A percentile compares a stretch with the other conserved stretches of the same genome.
These are phyloP conservation scores for Neoarthrinium moseri DNA, from an alignment of 2,329 filamentous ascomycete species.

Conservation along the genomic window DNA sequence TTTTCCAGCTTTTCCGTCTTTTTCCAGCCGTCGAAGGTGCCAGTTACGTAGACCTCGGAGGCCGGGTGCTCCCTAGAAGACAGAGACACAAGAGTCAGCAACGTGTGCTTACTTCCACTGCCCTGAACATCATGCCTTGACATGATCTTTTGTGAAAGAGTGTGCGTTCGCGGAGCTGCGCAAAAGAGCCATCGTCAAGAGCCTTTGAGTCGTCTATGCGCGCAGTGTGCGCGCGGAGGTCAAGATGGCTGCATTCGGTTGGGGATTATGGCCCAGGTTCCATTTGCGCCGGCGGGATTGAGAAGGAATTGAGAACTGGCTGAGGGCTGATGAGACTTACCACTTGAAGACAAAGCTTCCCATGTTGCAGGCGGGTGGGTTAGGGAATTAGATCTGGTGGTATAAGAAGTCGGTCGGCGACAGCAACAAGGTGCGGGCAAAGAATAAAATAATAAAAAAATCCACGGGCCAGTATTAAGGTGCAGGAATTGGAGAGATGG, in stretches of 20 bases:
- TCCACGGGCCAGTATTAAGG: not conserved
- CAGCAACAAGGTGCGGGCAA: too few species aligned
- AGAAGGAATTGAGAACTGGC: not conserved
- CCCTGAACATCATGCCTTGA: not conserved
- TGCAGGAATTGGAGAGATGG: constrained; percentile 5
- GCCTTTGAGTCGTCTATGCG: too few species aligned
- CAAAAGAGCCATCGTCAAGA: too few species aligned
- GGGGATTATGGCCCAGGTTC: not conserved
- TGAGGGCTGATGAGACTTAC: constrained; percentile 42
- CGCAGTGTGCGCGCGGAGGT: not conserved
- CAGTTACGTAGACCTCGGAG: constrained; percentile 88
- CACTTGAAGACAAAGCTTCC: constrained; percentile 70
- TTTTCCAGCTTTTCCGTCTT: constrained; percentile 83
- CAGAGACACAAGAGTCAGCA: constrained; percentile 8
- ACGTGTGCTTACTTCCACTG: not conserved
- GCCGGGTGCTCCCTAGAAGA: constrained; percentile 74
- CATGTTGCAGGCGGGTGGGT: constrained; percentile 48
- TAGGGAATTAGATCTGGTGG: too few species aligned
- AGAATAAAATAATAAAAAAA: too few species aligned
- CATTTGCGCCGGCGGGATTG: not conserved
- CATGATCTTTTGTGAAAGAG: not conserved
- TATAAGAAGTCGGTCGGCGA: too few species aligned
- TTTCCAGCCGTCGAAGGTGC: constrained; percentile 92
- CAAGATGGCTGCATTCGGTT: not conserved
- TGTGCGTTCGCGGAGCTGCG: not conserved